Base-by-base conservation (phyloP, 164 flowering plant species). In the Taxillus chinensis region DNA sequence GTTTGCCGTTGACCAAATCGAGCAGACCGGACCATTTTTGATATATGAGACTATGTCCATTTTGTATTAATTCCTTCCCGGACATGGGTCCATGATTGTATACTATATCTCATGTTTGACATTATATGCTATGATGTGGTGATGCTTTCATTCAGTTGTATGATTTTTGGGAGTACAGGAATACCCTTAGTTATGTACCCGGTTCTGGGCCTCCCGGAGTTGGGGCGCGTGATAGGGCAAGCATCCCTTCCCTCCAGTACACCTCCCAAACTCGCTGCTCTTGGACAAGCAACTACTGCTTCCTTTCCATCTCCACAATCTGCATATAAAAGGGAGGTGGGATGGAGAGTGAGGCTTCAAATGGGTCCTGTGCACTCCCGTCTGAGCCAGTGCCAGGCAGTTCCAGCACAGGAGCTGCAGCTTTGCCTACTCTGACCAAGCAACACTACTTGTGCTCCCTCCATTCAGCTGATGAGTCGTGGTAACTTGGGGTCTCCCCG, bases 301-400 rank as follows among this genome's bases (percentile, higher is more conserved):
- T 87, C 84, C 74, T 83, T 72, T 86, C 93, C 82, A 86, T 79
- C 5, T 87, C 93, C 0, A 86, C 80, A 67, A 90, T 83, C 68
- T 85, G 93, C 66, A 90, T 92, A 55, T 85, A 90, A 0, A 90
- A 60, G 10, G 93, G 93, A 5, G 95, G 87, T 3, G 93, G 88
- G 8, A 89, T 64, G 3, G 45, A 38, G 16, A 81, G 65, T 1
- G 96, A 89, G 7, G 93, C 96, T 0, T 85, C 85, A 55, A 87
- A 89, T 7, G 96, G 96, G 59, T 89, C 96, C 57, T 75, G 77
- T 14, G 78, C 79, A 0, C 81, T 74, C 42, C 89, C 87, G 63
- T 81, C 85, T 0, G 90, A 89, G n/a, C n/a, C n/a, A n/a, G n/a
- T n/a, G 1, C 86, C 92, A 3, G 93, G 90, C 55, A 84, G 66